These are phyloP conservation scores for Hypoxylon fragiforme DNA, from an alignment of 495 filamentous ascomycete species.

Conservation along the genomic window DNA sequence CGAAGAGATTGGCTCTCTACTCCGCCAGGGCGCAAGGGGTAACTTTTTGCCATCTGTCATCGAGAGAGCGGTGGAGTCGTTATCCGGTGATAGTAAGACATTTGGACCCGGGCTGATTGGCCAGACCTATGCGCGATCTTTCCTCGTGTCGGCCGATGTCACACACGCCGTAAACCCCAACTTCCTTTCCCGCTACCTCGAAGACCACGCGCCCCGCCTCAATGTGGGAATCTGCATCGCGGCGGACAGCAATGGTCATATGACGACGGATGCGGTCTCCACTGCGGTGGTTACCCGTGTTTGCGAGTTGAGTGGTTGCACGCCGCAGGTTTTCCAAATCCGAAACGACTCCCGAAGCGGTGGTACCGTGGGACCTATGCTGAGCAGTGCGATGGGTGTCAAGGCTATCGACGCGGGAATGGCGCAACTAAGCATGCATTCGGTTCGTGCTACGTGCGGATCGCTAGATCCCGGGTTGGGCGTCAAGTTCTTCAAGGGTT, in stretches of 20 bases:
- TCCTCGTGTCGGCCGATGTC: conserved; percentile 91
- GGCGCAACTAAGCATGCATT: conserved; percentile 93
- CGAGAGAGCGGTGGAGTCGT: conserved; percentile 76
- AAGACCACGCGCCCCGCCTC: conserved; percentile 82
- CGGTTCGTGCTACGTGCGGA: conserved; percentile 88
- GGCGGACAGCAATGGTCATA: conserved; percentile 88
- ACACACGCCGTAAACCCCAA: conserved; percentile 95
- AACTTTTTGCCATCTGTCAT: conserved; percentile 83
- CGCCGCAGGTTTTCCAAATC: conserved; percentile 90
- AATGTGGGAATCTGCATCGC: conserved; percentile 86
- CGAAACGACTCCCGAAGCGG: conserved; percentile 86
- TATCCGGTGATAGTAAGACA: conserved; percentile 46
- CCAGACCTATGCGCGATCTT: conserved; percentile 89
- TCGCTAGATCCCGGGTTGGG: conserved; percentile 85
- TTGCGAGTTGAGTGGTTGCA: conserved; percentile 67
- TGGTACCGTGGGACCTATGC: conserved; percentile 94
- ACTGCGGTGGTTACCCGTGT: conserved; percentile 74
- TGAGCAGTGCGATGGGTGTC: conserved; percentile 78
- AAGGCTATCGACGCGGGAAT: conserved; percentile 88
- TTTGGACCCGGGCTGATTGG: conserved; percentile 70
- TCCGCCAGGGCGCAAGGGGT: conserved; percentile 85
- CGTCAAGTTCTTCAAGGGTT: conserved; percentile 84
- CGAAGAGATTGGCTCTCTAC: conserved; percentile 89
- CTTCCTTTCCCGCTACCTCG: conserved; percentile 77
- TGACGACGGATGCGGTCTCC: conserved; percentile 85